Conservation (phyloP, 1,284 basidiomycete genomes). For the Ustilago tritici region DNA sequence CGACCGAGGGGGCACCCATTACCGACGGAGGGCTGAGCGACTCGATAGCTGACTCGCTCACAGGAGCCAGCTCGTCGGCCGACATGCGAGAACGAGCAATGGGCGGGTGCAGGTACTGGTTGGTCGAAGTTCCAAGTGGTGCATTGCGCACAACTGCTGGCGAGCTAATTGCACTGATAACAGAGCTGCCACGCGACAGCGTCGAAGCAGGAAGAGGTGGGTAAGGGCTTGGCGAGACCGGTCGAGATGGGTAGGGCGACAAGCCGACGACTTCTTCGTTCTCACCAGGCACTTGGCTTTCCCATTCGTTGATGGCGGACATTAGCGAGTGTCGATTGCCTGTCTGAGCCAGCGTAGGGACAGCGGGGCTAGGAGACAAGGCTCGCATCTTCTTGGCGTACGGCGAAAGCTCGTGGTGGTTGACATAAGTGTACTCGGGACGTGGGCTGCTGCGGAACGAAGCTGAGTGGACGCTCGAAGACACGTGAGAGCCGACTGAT, state of each 20-base stretch:
- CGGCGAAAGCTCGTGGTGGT: constrained; percentile 52
- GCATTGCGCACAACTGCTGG: constrained; percentile 59
- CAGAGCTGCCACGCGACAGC: constrained; percentile 47
- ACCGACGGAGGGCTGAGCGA: constrained; percentile 24
- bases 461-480: constrained; percentile 49
- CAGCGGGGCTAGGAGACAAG: constrained; percentile 45
- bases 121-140: constrained; percentile 63
- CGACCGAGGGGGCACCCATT: constrained; percentile 6
- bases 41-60: constrained; percentile 28
- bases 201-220: constrained; percentile 53
- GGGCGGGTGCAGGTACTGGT: constrained; percentile 57
- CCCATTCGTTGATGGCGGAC: constrained; percentile 66
- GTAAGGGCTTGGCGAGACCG: constrained; percentile 38
- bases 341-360: constrained; percentile 33
- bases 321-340: constrained; percentile 53
- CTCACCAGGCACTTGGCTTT: constrained; percentile 47
- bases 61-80: constrained; percentile 24
- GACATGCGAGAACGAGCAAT: constrained; percentile 46
- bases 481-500: constrained; percentile 53
- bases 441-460: constrained; percentile 43
- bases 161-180: constrained; percentile 50
- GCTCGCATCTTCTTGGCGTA: constrained; percentile 55
- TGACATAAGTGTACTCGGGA: constrained; percentile 48
- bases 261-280: constrained; percentile 6
- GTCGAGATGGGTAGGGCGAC: constrained; percentile 41